A percentile compares a stretch with the other conserved stretches of the same genome.
Conservation (phyloP, 495 filamentous ascomycete species). For the Hyaloscypha hepaticicola region DNA sequence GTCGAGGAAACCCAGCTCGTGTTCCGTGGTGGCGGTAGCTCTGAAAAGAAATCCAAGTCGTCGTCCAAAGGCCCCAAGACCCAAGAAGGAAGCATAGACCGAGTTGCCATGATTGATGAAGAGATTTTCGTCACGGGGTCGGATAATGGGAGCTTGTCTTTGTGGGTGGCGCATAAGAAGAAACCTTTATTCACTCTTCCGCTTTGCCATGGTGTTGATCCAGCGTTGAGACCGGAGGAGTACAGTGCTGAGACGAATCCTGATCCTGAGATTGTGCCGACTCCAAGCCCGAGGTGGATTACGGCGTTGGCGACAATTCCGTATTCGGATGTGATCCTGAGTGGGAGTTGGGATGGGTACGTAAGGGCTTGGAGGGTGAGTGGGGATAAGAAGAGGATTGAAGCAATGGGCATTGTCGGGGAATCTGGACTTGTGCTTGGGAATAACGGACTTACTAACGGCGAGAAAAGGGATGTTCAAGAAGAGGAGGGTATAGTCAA, state of each 20-base stretch:
- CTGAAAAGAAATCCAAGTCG: slow-evolving; percentile 52
- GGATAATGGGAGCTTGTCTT: slow-evolving; percentile 78
- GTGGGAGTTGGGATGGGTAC: slow-evolving; percentile 90
- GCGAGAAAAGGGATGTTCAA: slow-evolving; percentile 11
- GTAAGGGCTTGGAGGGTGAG: slow-evolving; percentile 83
- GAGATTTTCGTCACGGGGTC: slow-evolving; percentile 89
- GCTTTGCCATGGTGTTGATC: slow-evolving; percentile 80
- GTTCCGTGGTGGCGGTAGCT: slow-evolving; percentile 73
- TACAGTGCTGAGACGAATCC: slow-evolving; percentile 67
- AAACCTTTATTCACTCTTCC: slow-evolving; percentile 82
- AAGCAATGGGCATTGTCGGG: slow-evolving; percentile 67
- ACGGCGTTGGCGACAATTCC: slow-evolving; percentile 84
- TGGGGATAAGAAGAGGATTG: slow-evolving; percentile 77
- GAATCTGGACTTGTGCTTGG: slow-evolving; percentile 5
- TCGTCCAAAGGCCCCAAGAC: slow-evolving; percentile 37
- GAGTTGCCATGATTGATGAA: slow-evolving; percentile 84
- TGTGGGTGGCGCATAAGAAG: slow-evolving; percentile 95
- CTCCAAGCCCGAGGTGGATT: slow-evolving; percentile 79
- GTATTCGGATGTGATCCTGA: slow-evolving; percentile 82
- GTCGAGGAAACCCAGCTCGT: slow-evolving; percentile 93
- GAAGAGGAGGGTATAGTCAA: slow-evolving; percentile 45
- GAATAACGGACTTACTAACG: not conserved
- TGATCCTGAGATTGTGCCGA: slow-evolving; percentile 51
- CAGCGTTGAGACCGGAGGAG: slow-evolving; percentile 60
- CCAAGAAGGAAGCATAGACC: slow-evolving; percentile 85